Base-by-base conservation (phyloP, 73 alveolate genomes). In the Paramecium tetraurelia region DNA sequence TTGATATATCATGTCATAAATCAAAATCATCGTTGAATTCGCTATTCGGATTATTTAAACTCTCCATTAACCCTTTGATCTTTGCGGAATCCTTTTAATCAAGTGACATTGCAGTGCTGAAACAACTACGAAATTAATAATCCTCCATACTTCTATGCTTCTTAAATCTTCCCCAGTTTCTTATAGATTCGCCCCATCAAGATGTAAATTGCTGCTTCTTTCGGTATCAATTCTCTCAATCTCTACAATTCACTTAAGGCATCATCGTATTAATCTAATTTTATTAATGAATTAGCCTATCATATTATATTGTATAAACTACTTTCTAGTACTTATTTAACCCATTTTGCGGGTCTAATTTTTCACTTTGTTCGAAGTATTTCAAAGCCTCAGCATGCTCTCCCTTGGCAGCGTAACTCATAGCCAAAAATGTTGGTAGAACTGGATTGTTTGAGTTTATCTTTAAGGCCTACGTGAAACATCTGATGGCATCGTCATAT, bases 171-270 rank as follows among this genome's bases (percentile, higher is more conserved):
- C 35, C 97, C 97, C 92, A 95, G 85, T 83, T 94, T 93, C 86
- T 94, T 98, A 95, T 95, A 93, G n/a, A 96, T 94, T 77, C 96
- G 96, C 2, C 99, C 99, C 93, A 96, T 98, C 38, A 96, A 93
- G 3, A 98, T 95, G 92, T 94, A 97, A 5, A 98, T 96, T n/a
- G 99, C 98, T 10, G 99, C 98, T 93, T 98, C 99, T 92, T 96
- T 96, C 7, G 99, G 98, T 85, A 96, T 95, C 85, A 92, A 90
- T 58, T 92, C 93, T 50, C 93, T 96, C 76, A 98, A 92, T 35
- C 96, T 96, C 86, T 92, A 83, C 29, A 97, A 88, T 53, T 96
- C 97, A 77, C 86, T 92, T 36, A 98, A 92, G 6, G 99, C 99
- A 57, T 97, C 96, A 41, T 96, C 99, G 83, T 94, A 93, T 86